Evolutionary conservation across 768 basidiomycete species (phyloP).

Genomic region (Leucogyrophana mollusca): DNA sequence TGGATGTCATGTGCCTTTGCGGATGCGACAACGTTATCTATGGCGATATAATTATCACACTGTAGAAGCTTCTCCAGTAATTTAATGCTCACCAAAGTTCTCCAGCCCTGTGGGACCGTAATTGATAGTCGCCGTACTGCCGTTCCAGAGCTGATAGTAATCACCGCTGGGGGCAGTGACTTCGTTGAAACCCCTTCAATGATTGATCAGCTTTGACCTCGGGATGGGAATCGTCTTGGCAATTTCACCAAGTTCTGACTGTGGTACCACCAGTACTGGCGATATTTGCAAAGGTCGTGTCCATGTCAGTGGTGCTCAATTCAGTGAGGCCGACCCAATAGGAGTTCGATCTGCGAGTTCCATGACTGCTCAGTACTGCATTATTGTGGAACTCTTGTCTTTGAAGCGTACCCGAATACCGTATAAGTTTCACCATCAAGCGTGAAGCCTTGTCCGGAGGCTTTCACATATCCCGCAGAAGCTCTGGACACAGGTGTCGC

Average conservation of each 20-base stretch:
- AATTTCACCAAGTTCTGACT: slow-evolving; percentile 48
- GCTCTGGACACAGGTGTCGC: not conserved
- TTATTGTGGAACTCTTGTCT: not conserved
- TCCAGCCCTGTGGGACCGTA: slow-evolving; percentile 50
- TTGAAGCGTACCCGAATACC: not conserved
- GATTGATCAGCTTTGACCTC: not conserved
- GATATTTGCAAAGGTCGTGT: slow-evolving; percentile 50
- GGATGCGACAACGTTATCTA: slow-evolving; percentile 54
- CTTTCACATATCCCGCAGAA: not conserved
- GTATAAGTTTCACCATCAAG: not conserved
- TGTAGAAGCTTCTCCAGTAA: no score
- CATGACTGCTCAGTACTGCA: not conserved
- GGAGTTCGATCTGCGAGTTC: slow-evolving; percentile 36
- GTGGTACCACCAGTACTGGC: slow-evolving; percentile 47
- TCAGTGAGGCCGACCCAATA: slow-evolving; percentile 56
- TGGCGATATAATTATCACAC: not conserved
- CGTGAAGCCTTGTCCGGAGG: not conserved
- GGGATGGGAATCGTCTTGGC: not conserved
- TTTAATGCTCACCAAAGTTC: slow-evolving; percentile 38
- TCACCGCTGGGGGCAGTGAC: slow-evolving; percentile 44
- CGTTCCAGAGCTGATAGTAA: slow-evolving; percentile 55
- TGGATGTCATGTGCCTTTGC: slow-evolving; percentile 61
- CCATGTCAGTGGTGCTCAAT: slow-evolving; percentile 43
- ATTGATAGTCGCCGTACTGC: slow-evolving; percentile 48
- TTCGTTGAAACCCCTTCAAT: slow-evolving; percentile 49